Conservation (phyloP, 768 basidiomycete species). For the Mycena olivaceomarginata region DNA sequence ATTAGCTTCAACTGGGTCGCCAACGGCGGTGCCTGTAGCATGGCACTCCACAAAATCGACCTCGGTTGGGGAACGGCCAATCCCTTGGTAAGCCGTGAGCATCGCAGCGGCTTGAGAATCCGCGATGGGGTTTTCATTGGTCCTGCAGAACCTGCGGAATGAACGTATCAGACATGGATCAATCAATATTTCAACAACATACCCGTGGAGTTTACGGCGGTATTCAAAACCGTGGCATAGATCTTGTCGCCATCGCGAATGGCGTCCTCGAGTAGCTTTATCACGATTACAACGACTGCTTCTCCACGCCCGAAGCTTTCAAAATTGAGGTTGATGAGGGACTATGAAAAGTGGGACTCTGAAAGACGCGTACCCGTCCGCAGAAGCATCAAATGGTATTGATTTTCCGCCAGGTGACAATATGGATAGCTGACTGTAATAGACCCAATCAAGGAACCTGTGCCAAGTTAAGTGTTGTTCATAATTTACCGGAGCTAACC, state of each 20-base stretch:
- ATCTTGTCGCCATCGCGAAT: conserved; percentile 54
- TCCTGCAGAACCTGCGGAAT: conserved; percentile 55
- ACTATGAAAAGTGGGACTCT: not conserved
- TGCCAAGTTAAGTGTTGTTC: not conserved
- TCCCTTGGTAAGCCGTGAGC: conserved; percentile 56
- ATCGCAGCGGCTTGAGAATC: conserved; percentile 61
- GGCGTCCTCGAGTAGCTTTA: conserved; percentile 55
- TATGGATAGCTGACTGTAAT: conserved; percentile 59
- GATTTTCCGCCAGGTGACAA: conserved; percentile 64
- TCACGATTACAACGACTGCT: conserved; percentile 52
- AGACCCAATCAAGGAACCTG: conserved; percentile 59
- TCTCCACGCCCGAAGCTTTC: conserved; percentile 53
- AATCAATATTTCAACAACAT: too few relatives aligned
- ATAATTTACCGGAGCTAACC: conserved; percentile 18
- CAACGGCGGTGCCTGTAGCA: conserved; percentile 70
- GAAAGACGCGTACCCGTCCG: conserved; percentile 59
- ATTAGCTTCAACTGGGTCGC: conserved; percentile 72
- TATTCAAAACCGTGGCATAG: conserved; percentile 47
- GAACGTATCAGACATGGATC: too few relatives aligned
- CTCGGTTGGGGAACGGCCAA: conserved; percentile 57
- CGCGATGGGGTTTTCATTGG: conserved; percentile 60
- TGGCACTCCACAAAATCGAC: conserved; percentile 71
- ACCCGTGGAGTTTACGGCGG: conserved; percentile 32
- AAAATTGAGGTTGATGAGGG: not conserved
- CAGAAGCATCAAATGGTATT: conserved; percentile 66